A percentile compares a stretch with the other conserved stretches of the same genome.
These are phyloP conservation scores for Termitomyces bulborhizus DNA, from an alignment of 768 basidiomycete species.

Conservation along the genomic window DNA sequence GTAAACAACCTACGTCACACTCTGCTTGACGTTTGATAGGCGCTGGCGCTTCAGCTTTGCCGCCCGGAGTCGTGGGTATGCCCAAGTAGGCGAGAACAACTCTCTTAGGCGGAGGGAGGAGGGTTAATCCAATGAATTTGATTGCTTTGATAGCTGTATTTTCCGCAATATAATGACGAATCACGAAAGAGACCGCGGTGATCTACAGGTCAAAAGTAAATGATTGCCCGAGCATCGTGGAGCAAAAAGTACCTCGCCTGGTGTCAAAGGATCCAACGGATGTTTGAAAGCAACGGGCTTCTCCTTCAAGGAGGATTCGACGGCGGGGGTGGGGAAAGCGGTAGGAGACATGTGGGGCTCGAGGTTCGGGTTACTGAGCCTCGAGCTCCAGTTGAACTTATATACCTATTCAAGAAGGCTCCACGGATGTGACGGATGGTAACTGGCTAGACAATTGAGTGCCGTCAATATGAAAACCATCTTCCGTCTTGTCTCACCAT, in stretches of 20 bases:
- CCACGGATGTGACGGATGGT: neutral
- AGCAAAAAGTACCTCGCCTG: slow-evolving; percentile 45
- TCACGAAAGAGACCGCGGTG: slow-evolving; percentile 49
- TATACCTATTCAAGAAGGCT: neutral
- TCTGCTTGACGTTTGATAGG: slow-evolving; percentile 68
- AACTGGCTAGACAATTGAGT: neutral
- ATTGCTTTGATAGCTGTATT: slow-evolving; percentile 59
- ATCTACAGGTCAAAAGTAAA: slow-evolving; percentile 38
- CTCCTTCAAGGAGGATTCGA: slow-evolving; percentile 11
- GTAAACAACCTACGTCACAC: slow-evolving; percentile 52
- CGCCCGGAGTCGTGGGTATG: slow-evolving; percentile 61
- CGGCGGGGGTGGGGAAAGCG: slow-evolving; percentile 13
- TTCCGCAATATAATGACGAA: slow-evolving; percentile 47
- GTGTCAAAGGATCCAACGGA: slow-evolving; percentile 61
- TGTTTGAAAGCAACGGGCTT: slow-evolving; percentile 31
- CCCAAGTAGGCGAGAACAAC: slow-evolving; percentile 74
- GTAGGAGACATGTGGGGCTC: slow-evolving; percentile 15
- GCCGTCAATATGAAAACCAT: neutral
- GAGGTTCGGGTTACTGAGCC: slow-evolving; percentile 14
- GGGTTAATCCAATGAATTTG: slow-evolving; percentile 62
- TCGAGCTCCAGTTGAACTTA: neutral
- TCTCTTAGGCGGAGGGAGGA: slow-evolving; percentile 70
- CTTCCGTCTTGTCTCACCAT: neutral
- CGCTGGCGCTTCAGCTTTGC: slow-evolving; percentile 41
- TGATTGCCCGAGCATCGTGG: neutral